Evolutionary conservation across 2,329 filamentous ascomycete species (phyloP).

Genomic region (Fusarium pseudograminearum): DNA sequence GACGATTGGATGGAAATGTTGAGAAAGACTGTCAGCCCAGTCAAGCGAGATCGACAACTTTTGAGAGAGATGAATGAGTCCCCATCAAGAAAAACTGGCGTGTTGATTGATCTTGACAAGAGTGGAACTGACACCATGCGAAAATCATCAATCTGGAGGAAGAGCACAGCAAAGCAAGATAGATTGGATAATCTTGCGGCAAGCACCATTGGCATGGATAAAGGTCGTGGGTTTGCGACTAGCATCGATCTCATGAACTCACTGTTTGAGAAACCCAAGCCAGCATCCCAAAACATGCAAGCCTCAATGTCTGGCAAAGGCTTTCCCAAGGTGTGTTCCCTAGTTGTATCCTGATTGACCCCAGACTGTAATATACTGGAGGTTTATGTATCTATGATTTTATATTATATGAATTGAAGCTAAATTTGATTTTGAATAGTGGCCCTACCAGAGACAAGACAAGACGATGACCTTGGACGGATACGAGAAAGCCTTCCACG

Average conservation of each 20-base stretch:
- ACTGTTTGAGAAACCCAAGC: slow-evolving; percentile 81
- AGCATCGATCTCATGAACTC: slow-evolving; percentile 98
- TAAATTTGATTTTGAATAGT: slow-evolving; percentile 72
- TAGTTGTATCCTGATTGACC: slow-evolving; percentile 53
- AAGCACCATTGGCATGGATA: slow-evolving; percentile 53
- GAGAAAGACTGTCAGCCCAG: slow-evolving; percentile 91
- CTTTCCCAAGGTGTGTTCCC: slow-evolving; percentile 88
- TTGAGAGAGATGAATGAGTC: slow-evolving; percentile 72
- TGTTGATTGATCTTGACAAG: slow-evolving; percentile 47
- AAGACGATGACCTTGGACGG: slow-evolving; percentile 75
- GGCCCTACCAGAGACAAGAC: slow-evolving; percentile 84
- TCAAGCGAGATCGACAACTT: slow-evolving; percentile 88
- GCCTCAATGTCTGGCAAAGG: slow-evolving; percentile 69
- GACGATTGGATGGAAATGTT: slow-evolving; percentile 96
- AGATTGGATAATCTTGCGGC: slow-evolving; percentile 48
- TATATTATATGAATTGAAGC: slow-evolving; percentile 53
- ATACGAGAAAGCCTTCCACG: slow-evolving; percentile 75
- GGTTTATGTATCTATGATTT: slow-evolving; percentile 52
- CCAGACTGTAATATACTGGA: slow-evolving; percentile 43
- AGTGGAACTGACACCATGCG: slow-evolving; percentile 64
- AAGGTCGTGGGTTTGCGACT: slow-evolving; percentile 79
- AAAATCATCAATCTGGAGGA: slow-evolving; percentile 54
- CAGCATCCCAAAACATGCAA: slow-evolving; percentile 65
- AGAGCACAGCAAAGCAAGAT: slow-evolving; percentile 49
- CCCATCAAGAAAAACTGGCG: slow-evolving; percentile 48